phyloP scores from a whole-genome alignment of 1,139 yeast species.

The Hemisphaericaspora xylanilytica region DNA sequence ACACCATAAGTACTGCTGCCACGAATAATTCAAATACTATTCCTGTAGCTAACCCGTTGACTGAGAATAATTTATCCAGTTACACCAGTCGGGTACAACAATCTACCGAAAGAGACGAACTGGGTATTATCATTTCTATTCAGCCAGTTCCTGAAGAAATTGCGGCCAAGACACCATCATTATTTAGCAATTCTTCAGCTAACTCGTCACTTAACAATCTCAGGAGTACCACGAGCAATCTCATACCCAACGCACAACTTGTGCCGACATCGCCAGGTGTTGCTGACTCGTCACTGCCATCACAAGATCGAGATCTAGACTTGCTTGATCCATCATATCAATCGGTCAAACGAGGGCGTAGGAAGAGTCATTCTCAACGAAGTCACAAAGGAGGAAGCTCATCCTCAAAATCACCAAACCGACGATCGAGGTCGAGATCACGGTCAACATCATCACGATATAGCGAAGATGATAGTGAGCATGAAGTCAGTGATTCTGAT shows the following conservation, averaged over 20 bases:
- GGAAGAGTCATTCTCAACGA: conserved; percentile 26
- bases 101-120: conserved; percentile 15
- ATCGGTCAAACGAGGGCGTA: conserved; percentile 33
- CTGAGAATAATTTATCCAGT: conserved; percentile 27
- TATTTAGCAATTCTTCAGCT: conserved; percentile 42
- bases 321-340: conserved; percentile 36
- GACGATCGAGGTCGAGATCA: conserved; percentile 15
- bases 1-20: conserved; percentile 11
- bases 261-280: conserved; percentile 12
- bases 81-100: conserved; percentile 15
- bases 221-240: conserved; percentile 10
- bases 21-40: conserved; percentile 8
- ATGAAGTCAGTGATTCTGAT: conserved; percentile 15
- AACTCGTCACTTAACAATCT: conserved; percentile 29
- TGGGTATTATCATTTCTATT: conserved; percentile 27
- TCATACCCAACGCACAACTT: conserved; percentile 21
- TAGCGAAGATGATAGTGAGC: conserved; percentile 16
- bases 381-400: conserved; percentile 14
- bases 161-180: conserved; percentile 42
- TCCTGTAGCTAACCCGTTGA: conserved; percentile 17
- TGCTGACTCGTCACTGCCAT: no score
- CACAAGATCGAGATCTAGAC: conserved; percentile 9
- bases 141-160: conserved; percentile 35
- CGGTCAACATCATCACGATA: conserved; percentile 17
- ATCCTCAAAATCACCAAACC: conserved; percentile 17